These are phyloP conservation scores for Calonectria multiphialidica DNA, from an alignment of 2,329 filamentous ascomycete genomes.

Conservation along the genomic window DNA sequence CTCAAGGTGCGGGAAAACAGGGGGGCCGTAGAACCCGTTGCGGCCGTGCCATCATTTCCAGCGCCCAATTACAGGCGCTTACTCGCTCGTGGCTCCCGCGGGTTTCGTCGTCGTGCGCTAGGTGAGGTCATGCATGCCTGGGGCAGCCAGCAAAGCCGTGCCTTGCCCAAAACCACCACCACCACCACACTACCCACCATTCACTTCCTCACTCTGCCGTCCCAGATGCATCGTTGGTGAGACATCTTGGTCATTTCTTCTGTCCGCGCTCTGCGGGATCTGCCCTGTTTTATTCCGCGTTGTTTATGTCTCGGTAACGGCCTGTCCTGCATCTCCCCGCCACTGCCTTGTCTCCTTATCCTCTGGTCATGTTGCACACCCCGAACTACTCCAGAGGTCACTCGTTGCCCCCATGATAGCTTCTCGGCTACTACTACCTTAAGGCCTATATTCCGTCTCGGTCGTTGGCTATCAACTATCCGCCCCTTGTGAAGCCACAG, in stretches of 20 bases:
- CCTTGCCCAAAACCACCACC: conserved; percentile 4
- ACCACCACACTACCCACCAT: neutral
- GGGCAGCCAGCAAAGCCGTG: conserved; percentile 12
- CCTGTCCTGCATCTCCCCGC: neutral
- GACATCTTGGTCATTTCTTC: conserved; percentile 15
- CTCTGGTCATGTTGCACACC: conserved; percentile 41
- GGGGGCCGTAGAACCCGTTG: conserved; percentile 8
- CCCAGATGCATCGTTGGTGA: conserved; percentile 4
- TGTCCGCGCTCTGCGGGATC: neutral
- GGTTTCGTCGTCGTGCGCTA: neutral
- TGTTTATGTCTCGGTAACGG: conserved; percentile 8
- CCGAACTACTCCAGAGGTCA: conserved; percentile 34
- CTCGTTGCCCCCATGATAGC: conserved; percentile 40
- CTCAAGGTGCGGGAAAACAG: conserved; percentile 10
- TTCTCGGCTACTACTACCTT: conserved; percentile 26
- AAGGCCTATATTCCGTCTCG: conserved; percentile 17
- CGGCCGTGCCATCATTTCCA: conserved; percentile 13
- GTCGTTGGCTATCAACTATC: conserved; percentile 9
- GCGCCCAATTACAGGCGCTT: neutral
- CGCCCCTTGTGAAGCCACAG: neutral
- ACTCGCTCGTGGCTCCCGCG: neutral
- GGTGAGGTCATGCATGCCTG: conserved; percentile 23
- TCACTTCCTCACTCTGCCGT: neutral
- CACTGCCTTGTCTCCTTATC: conserved; percentile 20
- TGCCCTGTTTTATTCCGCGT: neutral